Base-by-base conservation (phyloP, 352 stramenopile genomes). In the Phytophthora hibernalis region DNA sequence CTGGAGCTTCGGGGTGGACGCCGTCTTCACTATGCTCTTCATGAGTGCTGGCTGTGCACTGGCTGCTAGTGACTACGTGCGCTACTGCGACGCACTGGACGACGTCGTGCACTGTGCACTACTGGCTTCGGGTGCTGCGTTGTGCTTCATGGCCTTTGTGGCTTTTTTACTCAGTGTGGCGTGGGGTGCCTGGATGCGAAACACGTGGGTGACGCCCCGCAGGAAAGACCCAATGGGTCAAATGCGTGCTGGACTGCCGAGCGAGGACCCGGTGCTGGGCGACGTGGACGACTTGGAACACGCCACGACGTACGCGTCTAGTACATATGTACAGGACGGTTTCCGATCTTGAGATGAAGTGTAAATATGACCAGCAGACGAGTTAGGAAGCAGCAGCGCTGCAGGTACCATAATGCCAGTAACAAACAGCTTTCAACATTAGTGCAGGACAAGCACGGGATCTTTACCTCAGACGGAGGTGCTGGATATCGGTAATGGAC, bases 121-220 rank as follows among this genome's bases (percentile, higher is more conserved):
- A 24, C 48, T 92, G 45, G 77, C 79, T 20, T 74, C 77, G 7
- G 74, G 70, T 20, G 79, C 71, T 0, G 80, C 70, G 52, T 76
- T 92, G 52, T 87, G 74, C 52, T 82, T 92, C 48, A 74, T 88
- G 47, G 75, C 77, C 10, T 92, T 92, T 55, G 74, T 88, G 24
- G 47, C 62, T 13, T 90, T 90, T 54, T 43, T 92, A 15, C 76
- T 83, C 22, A 83, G 77, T 28, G 75, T 91, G 20, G 79, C 68
- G 5, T 91, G 82, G 82, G 74, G 74, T n/a, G 74, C 72, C 26
- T 91, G 79, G 79, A 75, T 75, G 66, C 61, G 65, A 10, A 75
- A 75, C 50, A 75, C 61, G 57, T 75, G 70, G 70, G 61, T 82
- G 30, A 69, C 64, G 37, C 61, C 61, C 8, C 42, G 16, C 13